phyloP scores from a whole-genome alignment of 176 grass and related monocot genomes.

The Oryza meyeriana region DNA sequence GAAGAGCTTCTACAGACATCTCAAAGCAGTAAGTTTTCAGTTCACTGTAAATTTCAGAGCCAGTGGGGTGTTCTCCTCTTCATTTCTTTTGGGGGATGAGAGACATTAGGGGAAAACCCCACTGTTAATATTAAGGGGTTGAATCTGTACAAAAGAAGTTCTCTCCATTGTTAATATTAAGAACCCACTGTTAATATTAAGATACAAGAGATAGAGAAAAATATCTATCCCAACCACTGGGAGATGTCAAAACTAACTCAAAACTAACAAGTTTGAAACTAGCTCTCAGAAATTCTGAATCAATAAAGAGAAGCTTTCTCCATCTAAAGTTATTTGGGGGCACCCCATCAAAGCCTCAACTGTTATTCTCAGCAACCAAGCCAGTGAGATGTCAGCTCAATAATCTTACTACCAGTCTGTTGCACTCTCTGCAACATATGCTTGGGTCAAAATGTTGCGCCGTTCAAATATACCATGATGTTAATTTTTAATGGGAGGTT shows the following conservation, averaged over 20 bases:
- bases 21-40: constrained; percentile 68
- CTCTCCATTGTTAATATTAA: neutral
- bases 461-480: neutral
- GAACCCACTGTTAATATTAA: too few species aligned
- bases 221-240: neutral
- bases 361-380: neutral
- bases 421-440: neutral
- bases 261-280: neutral
- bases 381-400: neutral
- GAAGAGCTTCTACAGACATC: constrained; percentile 88
- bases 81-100: neutral
- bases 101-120: neutral
- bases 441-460: neutral
- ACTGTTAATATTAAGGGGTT: neutral
- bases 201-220: neutral
- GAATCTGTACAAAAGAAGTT: neutral
- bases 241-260: neutral
- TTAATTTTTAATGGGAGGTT: neutral
- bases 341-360: neutral
- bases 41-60: neutral
- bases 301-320: neutral
- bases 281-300: neutral
- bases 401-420: constrained; percentile 2
- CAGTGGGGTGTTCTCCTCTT: neutral
- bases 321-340: neutral